Percentiles rank a stretch among this genome's conserved stretches.
Conservation (phyloP, 2,329 filamentous ascomycete genomes). For the Mycosphaerelloides madeirae region DNA sequence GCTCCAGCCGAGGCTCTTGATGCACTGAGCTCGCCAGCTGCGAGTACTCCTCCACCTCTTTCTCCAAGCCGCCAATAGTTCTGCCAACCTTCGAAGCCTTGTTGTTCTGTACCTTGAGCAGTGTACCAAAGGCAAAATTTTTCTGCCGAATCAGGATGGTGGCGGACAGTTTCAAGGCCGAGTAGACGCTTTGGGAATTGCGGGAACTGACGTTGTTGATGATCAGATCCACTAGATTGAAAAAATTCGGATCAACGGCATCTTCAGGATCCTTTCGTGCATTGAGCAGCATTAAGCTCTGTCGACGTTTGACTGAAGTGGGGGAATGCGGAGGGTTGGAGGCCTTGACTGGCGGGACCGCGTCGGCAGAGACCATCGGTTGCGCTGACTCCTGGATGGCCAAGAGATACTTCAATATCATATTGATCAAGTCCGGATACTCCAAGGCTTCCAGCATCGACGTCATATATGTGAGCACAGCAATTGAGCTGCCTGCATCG, state of each 20-base stretch:
- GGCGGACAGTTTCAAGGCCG: slow-evolving; percentile 81
- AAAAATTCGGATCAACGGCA: slow-evolving; percentile 74
- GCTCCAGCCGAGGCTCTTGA: slow-evolving; percentile 65
- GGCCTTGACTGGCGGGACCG: slow-evolving; percentile 55
- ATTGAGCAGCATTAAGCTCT: slow-evolving; percentile 81
- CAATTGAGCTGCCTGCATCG: slow-evolving; percentile 92
- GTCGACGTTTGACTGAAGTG: slow-evolving; percentile 71
- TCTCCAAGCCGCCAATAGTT: slow-evolving; percentile 69
- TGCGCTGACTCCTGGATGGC: slow-evolving; percentile 62
- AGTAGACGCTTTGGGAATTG: slow-evolving; percentile 83
- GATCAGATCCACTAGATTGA: slow-evolving; percentile 88
- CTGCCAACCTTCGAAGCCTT: slow-evolving; percentile 53
- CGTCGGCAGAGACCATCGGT: slow-evolving; percentile 4
- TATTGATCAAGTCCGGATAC: slow-evolving; percentile 88
- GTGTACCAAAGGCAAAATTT: slow-evolving; percentile 72
- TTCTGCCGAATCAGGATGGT: slow-evolving; percentile 84
- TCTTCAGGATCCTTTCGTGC: slow-evolving; percentile 73
- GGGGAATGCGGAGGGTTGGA: slow-evolving; percentile 34
- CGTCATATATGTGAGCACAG: slow-evolving; percentile 87
- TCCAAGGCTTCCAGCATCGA: slow-evolving; percentile 87
- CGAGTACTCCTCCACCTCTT: slow-evolving; percentile 69
- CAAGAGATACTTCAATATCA: slow-evolving; percentile 87
- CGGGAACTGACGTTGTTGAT: slow-evolving; percentile 77
- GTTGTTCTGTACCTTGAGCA: slow-evolving; percentile 63
- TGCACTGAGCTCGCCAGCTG: slow-evolving; percentile 64